Base-by-base conservation (phyloP, 2,329 filamentous ascomycete species). In the Stemphylium lycopersici region DNA sequence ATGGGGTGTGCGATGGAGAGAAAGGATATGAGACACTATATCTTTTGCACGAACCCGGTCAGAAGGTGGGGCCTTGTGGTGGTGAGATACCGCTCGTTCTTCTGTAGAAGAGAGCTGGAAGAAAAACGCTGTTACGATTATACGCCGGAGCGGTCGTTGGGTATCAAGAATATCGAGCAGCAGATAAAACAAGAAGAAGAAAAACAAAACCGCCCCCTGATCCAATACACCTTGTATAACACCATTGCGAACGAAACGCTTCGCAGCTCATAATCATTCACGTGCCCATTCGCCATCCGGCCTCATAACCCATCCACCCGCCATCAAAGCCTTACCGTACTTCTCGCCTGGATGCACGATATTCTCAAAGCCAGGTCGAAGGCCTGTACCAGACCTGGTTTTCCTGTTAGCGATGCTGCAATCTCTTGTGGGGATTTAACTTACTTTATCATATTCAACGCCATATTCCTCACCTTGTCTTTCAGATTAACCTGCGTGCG, bases 1-100 rank as follows among this genome's bases (percentile, higher is more conserved):
- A 40, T 87, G 83, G 84, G 78, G 77, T 0, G 77, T 87, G 10
- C 67, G 83, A 55, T 86, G 83, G 83, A 77, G 84, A 55, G 83
- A 85, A 52, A 63, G 63, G 41, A 36, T 61, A 0, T 68, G 36
- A 45, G 3, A 31, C 4, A 12, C 16, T 15, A 15, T n/a, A n/a
- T n/a, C 4, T 6, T 20, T 29, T 11, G 18, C 37, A 33, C 20
- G 31, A 20, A 20, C 4, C 20, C 3, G 20, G 20, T 13, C 6
- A 13, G 13, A 32, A 2, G 10, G 6, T 10, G 26, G 10, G 26
- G 26, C 6, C 10, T 15, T 22, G 29, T 22, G 3, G 6, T 34
- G 6, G 12, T n/a, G 16, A 43, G 13, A 32, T n/a, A 13, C 12
- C 3, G 5, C 22, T n/a, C 10, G 24, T 40, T 13, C 8, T 33